Evolutionary conservation across 2,329 filamentous ascomycete genomes (phyloP).

Genomic region (Xylaria sp.): DNA sequence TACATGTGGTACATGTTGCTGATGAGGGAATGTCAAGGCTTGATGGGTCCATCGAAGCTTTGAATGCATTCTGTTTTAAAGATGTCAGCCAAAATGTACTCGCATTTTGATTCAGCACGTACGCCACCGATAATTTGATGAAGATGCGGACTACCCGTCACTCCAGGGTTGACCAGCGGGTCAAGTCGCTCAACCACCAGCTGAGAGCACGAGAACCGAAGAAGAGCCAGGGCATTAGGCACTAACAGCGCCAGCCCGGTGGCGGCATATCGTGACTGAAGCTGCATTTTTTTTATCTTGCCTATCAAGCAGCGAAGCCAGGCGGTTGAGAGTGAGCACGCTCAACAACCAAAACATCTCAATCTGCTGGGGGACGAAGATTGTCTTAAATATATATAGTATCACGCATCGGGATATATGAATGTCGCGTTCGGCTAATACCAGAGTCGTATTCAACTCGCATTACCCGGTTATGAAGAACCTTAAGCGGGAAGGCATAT

Average conservation of each 20-base stretch:
- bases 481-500: slow-evolving; percentile 4
- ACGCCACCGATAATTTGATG: slow-evolving; percentile 48
- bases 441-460: slow-evolving; percentile 11
- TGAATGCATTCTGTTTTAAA: slow-evolving; percentile 47
- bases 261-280: slow-evolving; percentile 12
- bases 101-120: slow-evolving; percentile 13
- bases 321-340: neutral
- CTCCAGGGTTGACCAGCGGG: slow-evolving; percentile 44
- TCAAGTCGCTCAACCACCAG: slow-evolving; percentile 46
- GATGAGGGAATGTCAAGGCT: slow-evolving; percentile 45
- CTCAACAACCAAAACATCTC: neutral
- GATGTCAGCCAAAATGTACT: neutral
- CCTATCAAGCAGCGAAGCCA: neutral
- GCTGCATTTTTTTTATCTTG: slow-evolving; percentile 22
- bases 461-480: slow-evolving; percentile 30
- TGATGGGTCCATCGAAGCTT: slow-evolving; percentile 45
- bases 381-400: slow-evolving; percentile 17
- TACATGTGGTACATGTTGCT: slow-evolving; percentile 56
- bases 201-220: slow-evolving; percentile 46
- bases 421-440: slow-evolving; percentile 30
- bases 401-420: neutral
- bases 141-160: slow-evolving; percentile 44
- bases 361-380: neutral
- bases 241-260: slow-evolving; percentile 21
- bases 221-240: slow-evolving; percentile 35